Evolutionary conservation across 2,329 filamentous ascomycete genomes (phyloP), one percentile per base, ranked within the genome.

Genomic region (Apiospora aurea): DNA sequence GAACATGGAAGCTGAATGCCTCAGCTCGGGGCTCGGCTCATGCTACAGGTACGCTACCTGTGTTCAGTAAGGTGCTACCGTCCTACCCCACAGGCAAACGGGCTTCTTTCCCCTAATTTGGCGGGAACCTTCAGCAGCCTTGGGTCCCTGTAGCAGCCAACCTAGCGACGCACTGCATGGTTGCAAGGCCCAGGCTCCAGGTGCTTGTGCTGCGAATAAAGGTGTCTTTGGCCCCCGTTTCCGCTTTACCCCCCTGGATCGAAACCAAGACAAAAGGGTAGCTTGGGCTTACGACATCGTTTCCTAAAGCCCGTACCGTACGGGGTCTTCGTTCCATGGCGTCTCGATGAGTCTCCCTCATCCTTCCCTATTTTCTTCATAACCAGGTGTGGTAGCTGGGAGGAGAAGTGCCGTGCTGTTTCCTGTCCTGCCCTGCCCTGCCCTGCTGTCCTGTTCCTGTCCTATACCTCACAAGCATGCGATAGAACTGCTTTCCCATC

Each of bases 211-310:
- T 41, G 34, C 34, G 57, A 64, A 21, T 64, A 64, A 41, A 64
- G 41, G 34, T 38, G 57, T 64, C 57, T n/a, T 64, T 34, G 21
- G 53, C 57, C 57, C 57, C 57, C 57, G 34, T 38, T 64, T 64
- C 34, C 18, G 18, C 34, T 64, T 64, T 34, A 64, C 57, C 57
- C 57, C 57, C 57, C 57, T 64, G 57, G 57, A 29, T n/a, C 57
- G 57, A n/a, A 41, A 38, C 57, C 57, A 64, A 64, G 57, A 64
- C 57, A 64, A 41, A 64, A 38, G 34, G 13, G 57, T 21, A 21
- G 57, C 57, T 38, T 41, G 57, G 57, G 57, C 57, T 64, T 64
- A 64, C 57, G 57, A 64, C 57, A 64, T 64, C 57, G 57, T 64
- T 64, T 64, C 57, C 57, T 64, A 64, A 41, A 8, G 46, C 21